Evolutionary conservation across 2,329 filamentous ascomycete genomes (phyloP), one percentile per base, ranked within the genome.

Genomic region (Verruconis gallopava): DNA sequence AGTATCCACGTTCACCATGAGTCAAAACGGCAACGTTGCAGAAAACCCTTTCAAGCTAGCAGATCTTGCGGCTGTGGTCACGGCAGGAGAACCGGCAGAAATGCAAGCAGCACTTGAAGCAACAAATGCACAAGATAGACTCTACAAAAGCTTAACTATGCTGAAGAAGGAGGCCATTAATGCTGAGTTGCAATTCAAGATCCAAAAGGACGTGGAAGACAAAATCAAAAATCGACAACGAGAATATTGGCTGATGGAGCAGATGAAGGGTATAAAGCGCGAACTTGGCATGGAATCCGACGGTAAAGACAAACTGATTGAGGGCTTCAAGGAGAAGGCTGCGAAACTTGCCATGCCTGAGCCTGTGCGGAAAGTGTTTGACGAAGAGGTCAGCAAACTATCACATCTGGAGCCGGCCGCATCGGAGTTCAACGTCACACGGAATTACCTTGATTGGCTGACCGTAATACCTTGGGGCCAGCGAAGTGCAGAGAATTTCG

Each of bases 151-250:
- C 0, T 67, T 98, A 2, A 76, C 89, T 34, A 84, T 96, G 2
- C 69, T 98, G 50, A 98, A 98, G 68, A 96, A 95, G 62, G 91
- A 98, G 65, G 75, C 95, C 42, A 94, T 96, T 82, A 98, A 96
- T 52, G 91, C 91, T 0, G 85, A 96, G 58, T 69, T 98, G 21
- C 89, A 95, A 60, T 89, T 84, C 44, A 98, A 96, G 69, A 96
- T 98, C 45, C 85, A 83, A 45, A 95, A 95, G 64, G 91, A 98
- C 56, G 93, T 98, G 14, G 91, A 96, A 60, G 85, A 77, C 55
- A 95, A 94, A 64, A 96, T 98, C 42, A 88, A 88, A 53, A 96
- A 98, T 65, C 80, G 89, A 21, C 91, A 98, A 60, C 79, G 91
- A 40, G 91, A 98, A 58, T 98, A 96, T 65, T 96, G 86, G 84